phyloP scores from a whole-genome alignment of 2,329 filamentous ascomycete species.

The Alternaria incomplexa region DNA sequence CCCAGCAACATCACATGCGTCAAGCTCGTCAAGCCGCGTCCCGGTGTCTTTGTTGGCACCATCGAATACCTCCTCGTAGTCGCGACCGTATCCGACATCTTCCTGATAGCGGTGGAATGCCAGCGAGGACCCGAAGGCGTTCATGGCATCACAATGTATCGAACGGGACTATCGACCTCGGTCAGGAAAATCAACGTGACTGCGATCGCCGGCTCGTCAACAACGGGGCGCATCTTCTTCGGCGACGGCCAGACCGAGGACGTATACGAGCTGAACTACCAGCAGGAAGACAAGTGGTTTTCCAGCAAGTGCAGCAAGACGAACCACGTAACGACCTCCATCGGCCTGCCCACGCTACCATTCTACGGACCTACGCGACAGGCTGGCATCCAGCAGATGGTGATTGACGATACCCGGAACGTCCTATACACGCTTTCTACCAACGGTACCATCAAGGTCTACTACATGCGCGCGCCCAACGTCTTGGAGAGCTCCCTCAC shows the following conservation, averaged over 20 bases:
- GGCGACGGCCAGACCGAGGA: slow-evolving; percentile 81
- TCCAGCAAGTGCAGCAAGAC: slow-evolving; percentile 84
- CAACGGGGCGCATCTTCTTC: slow-evolving; percentile 92
- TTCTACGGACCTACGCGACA: slow-evolving; percentile 37
- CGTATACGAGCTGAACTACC: slow-evolving; percentile 92
- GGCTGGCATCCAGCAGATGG: slow-evolving; percentile 78
- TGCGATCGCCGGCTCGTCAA: slow-evolving; percentile 76
- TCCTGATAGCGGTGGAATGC: slow-evolving; percentile 81
- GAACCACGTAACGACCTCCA: slow-evolving; percentile 78
- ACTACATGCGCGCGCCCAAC: slow-evolving; percentile 74
- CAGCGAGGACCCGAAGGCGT: slow-evolving; percentile 70
- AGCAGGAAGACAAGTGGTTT: slow-evolving; percentile 98
- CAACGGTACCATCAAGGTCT: slow-evolving; percentile 86
- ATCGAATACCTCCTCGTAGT: slow-evolving; percentile 91
- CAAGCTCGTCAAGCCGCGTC: slow-evolving; percentile 81
- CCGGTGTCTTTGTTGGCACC: slow-evolving; percentile 82
- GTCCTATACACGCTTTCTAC: slow-evolving; percentile 91
- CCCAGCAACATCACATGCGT: slow-evolving; percentile 88
- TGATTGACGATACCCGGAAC: slow-evolving; percentile 85
- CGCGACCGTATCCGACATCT: slow-evolving; percentile 82
- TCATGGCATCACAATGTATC: slow-evolving; percentile 78
- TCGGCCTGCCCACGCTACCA: slow-evolving; percentile 62
- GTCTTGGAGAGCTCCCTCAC: slow-evolving; percentile 62
- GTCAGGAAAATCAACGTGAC: slow-evolving; percentile 78
- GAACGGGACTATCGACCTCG: slow-evolving; percentile 83